A percentile compares a stretch with the other conserved stretches of the same genome.
Evolutionary conservation across 1,284 basidiomycete genomes (phyloP).

Genomic region (Cryptococcus sp.): DNA sequence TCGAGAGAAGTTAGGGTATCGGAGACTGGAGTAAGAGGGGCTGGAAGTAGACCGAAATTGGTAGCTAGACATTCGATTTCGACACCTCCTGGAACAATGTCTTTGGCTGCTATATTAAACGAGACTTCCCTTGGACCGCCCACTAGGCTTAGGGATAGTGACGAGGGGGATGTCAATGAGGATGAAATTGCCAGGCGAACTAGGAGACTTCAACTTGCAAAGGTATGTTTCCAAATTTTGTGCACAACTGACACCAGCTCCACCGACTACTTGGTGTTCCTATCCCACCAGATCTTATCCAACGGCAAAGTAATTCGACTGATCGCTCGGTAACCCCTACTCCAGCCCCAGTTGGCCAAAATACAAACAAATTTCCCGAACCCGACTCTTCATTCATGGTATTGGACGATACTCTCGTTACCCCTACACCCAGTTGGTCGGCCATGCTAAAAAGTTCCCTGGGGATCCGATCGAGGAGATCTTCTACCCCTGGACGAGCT

Average conservation of each 20-base stretch:
- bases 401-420: conserved; percentile 2
- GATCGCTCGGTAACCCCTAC: too few species aligned
- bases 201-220: conserved; percentile 24
- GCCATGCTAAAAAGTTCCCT: background rate
- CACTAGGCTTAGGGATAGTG: background rate
- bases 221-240: conserved; percentile 11
- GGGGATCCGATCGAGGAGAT: too few species aligned
- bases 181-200: conserved; percentile 16
- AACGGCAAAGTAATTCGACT: background rate
- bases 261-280: conserved; percentile 26
- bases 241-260: conserved; percentile 8
- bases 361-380: background rate
- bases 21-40: conserved; percentile 13
- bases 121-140: background rate
- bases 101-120: background rate
- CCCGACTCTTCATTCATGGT: conserved; percentile 8
- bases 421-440: background rate
- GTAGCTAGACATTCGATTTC: background rate
- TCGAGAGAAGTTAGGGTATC: conserved; percentile 21
- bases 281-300: conserved; percentile 12
- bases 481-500: too few species aligned
- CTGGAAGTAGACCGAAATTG: background rate
- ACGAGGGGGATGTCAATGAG: conserved; percentile 2
- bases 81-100: background rate
- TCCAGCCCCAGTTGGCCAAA: too few species aligned